Base-by-base conservation (phyloP, 371 early-diverging fungal species). In the Saksenaea vasiformis region DNA sequence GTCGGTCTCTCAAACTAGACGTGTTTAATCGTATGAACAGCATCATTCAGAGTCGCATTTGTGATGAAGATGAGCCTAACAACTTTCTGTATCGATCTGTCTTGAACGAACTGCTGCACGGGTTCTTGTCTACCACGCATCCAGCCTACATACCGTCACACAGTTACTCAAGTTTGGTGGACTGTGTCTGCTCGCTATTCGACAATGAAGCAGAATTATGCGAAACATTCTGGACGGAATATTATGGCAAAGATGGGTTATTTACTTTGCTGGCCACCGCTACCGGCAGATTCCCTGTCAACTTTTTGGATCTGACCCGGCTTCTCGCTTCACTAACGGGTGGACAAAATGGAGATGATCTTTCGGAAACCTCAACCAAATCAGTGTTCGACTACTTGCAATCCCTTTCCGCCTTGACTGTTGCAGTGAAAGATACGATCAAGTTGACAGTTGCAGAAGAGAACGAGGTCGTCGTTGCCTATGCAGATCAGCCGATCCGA, bases 51-150 rank as follows among this genome's bases (percentile, higher is more conserved):
- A 71, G 69, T 24, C 53, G 56, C 0, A 27, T 74, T 13, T 78
- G 77, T 37, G 58, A 61, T 34, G 70, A 74, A 39, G 75, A 72
- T 4, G 78, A 74, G 28, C 62, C 70, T 22, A 76, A 76, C 58
- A 67, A 51, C 35, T 55, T 41, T 54, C 70, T 69, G 5, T 78
- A 76, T 34, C 67, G 76, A 36, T 55, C 56, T n/a, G 61, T 66
- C 0, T 26, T 76, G 2, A 60, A 67, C 54, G 26, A 47, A 5
- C 43, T 78, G n/a, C 47, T 78, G 2, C 64, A 67, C 3, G 60
- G 67, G 0, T 78, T 81, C 58, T 69, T 78, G 14, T 66, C 72
- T 1, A 66, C 61, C 4, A 76, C 67, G 19, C 69, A 64, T 4
- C 78, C 77, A 24, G 27, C 51, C 5, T 70, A 54, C 41, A 55